phyloP scores from a whole-genome alignment of 164 flowering plant species.

The Kalanchoe fedtschenkoi region DNA sequence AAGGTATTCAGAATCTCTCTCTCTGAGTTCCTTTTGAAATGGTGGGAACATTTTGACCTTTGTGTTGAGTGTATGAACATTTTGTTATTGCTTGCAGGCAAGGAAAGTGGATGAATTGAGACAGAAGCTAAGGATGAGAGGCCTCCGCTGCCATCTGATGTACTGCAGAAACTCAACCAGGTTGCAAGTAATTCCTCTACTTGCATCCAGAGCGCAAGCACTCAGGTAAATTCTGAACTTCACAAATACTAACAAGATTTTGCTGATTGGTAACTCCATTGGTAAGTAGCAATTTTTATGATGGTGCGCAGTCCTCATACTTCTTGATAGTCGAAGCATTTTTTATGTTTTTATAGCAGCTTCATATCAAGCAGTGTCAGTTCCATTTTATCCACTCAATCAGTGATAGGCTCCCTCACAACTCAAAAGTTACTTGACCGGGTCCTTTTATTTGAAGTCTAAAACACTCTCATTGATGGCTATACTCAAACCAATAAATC shows the following conservation, averaged over 20 bases:
- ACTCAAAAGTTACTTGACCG: too few relatives aligned
- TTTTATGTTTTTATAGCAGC: too few relatives aligned
- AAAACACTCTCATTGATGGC: too few relatives aligned
- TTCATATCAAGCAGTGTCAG: too few relatives aligned
- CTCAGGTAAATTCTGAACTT: slow-evolving; percentile 52
- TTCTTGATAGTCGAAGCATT: too few relatives aligned
- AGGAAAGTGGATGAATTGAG: slow-evolving; percentile 76
- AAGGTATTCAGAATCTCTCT: slow-evolving; percentile 29
- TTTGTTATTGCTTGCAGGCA: slow-evolving; percentile 32
- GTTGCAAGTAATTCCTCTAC: slow-evolving; percentile 77
- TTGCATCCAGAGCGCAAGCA: slow-evolving; percentile 92
- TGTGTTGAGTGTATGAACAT: slow-evolving; percentile 1
- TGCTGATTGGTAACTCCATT: too few relatives aligned
- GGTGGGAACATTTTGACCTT: background rate
- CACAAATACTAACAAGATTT: background rate
- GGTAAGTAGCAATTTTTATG: too few relatives aligned
- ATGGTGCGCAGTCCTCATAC: too few relatives aligned
- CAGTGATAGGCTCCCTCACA: too few relatives aligned
- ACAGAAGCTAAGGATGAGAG: slow-evolving; percentile 91
- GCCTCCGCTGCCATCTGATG: slow-evolving; percentile 90
- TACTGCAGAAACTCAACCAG: slow-evolving; percentile 83
- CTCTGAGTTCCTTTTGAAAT: background rate
- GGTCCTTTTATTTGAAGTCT: too few relatives aligned
- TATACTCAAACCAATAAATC: too few relatives aligned
- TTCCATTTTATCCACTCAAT: too few relatives aligned